phyloP scores from a whole-genome alignment of 768 basidiomycete genomes.

The Psilocybe subaeruginosa region DNA sequence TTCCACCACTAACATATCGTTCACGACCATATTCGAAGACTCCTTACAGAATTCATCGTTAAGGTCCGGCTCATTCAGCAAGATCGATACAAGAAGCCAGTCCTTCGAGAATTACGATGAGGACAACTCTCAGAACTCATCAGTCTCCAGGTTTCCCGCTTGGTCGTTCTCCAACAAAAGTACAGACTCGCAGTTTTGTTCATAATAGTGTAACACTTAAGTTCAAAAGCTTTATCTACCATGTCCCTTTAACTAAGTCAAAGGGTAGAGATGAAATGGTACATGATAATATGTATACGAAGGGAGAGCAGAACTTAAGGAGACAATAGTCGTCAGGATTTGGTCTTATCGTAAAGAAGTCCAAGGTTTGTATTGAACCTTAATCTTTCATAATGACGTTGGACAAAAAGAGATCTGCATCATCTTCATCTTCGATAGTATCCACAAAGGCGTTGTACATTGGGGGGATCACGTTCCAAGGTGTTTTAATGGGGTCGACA shows the following conservation, averaged over 20 bases:
- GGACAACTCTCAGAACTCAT: not conserved
- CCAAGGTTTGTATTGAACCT: not conserved
- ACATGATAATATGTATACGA: too few species aligned
- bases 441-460: constrained; percentile 26
- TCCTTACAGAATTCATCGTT: not conserved
- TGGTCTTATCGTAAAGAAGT: too few species aligned
- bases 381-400: constrained; percentile 11
- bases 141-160: not conserved
- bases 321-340: too few species aligned
- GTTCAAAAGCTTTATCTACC: not conserved
- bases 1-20: not conserved
- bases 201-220: not conserved
- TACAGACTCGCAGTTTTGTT: not conserved
- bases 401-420: constrained; percentile 5
- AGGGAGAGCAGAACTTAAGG: too few species aligned
- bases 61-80: not conserved
- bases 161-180: not conserved
- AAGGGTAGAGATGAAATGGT: too few species aligned
- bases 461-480: constrained; percentile 29
- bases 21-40: not conserved
- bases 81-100: not conserved
- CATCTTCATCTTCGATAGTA: constrained; percentile 4
- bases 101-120: not conserved
- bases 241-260: too few species aligned
- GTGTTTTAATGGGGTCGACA: constrained; percentile 23